These are phyloP conservation scores for Raffaelea deltoideospora DNA, from an alignment of 2,329 filamentous ascomycete species.

Conservation along the genomic window DNA sequence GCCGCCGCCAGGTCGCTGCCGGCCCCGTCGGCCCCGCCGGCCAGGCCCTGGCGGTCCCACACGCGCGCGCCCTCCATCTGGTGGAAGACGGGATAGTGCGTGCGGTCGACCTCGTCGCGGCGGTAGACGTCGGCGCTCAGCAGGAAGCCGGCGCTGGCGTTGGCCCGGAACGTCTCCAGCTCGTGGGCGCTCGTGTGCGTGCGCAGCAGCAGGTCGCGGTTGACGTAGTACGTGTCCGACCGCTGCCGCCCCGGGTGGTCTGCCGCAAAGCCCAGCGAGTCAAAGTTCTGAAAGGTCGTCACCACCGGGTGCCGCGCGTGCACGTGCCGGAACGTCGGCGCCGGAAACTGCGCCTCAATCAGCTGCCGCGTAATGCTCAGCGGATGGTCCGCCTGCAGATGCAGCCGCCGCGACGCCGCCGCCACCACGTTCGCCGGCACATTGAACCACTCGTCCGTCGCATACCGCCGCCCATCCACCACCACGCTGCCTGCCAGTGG, in stretches of 20 bases:
- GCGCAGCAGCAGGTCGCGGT: constrained; percentile 65
- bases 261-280: constrained; percentile 79
- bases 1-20: constrained; percentile 44
- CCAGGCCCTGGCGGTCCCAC: constrained; percentile 54
- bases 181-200: constrained; percentile 96
- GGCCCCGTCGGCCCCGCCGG: constrained; percentile 31
- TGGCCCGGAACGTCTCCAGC: constrained; percentile 59
- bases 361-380: constrained; percentile 80
- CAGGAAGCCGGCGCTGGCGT: constrained; percentile 62
- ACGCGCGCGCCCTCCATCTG: constrained; percentile 94
- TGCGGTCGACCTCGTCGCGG: constrained; percentile 84
- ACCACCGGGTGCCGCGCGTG: constrained; percentile 74
- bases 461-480: constrained; percentile 49
- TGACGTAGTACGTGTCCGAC: constrained; percentile 94
- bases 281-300: constrained; percentile 77
- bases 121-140: constrained; percentile 92
- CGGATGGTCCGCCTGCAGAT: constrained; percentile 82
- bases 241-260: constrained; percentile 78
- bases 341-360: constrained; percentile 77
- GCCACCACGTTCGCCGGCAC: constrained; percentile 59
- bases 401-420: constrained; percentile 63
- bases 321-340: constrained; percentile 58
- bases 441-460: constrained; percentile 74
- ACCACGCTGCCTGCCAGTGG: too few relatives aligned
- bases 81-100: constrained; percentile 93